phyloP scores from a whole-genome alignment of 345 rosid genomes.

The Linum tenue region DNA sequence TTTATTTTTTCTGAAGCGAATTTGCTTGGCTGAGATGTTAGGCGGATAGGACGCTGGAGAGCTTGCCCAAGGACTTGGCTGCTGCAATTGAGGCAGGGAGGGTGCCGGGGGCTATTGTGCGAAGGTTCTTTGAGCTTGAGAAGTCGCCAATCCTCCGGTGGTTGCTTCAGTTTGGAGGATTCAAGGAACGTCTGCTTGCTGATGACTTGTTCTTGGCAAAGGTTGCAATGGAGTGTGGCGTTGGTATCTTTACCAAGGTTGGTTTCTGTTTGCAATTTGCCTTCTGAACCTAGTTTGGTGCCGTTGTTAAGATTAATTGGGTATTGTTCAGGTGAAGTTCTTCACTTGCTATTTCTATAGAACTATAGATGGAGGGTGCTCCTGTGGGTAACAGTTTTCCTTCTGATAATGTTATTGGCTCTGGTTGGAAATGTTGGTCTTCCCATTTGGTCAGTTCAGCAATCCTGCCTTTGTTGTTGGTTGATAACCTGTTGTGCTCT shows the following conservation, averaged over 20 bases:
- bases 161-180: conserved; percentile 81
- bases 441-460: no score
- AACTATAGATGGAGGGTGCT: no score
- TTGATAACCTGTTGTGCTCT: no score
- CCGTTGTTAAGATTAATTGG: background rate
- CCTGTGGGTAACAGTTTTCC: no score
- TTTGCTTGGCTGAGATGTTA: conserved; percentile 1
- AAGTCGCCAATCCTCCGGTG: conserved; percentile 53
- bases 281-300: no score
- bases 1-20: background rate
- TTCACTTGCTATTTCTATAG: no score
- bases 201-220: conserved; percentile 92
- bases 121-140: conserved; percentile 62
- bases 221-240: conserved; percentile 83
- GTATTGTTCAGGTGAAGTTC: background rate
- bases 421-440: no score
- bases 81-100: conserved; percentile 68
- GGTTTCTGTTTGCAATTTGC: background rate
- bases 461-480: no score
- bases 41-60: conserved; percentile 50
- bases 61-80: conserved; percentile 69
- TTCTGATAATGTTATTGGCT: no score
- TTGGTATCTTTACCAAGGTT: conserved; percentile 88
- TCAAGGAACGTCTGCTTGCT: conserved; percentile 79
- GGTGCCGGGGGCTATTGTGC: conserved; percentile 69